Evolutionary conservation across 192 early-diverging fungal genomes (phyloP).

Genomic region (Entrophospora sp.): DNA sequence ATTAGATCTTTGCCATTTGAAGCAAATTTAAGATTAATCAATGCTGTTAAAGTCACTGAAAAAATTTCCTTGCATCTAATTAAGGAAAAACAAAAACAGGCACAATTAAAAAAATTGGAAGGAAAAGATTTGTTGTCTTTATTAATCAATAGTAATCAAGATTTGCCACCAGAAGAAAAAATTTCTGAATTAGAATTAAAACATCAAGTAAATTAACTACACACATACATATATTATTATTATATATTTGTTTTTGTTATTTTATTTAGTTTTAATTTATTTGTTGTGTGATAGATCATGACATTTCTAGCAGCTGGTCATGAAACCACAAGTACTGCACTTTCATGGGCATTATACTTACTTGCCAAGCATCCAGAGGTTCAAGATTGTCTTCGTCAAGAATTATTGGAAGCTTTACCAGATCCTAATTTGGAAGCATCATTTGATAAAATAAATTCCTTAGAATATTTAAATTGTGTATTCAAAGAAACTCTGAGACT

Average conservation of each 20-base stretch:
- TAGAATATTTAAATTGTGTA: slow-evolving; percentile 41
- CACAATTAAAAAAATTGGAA: slow-evolving; percentile 8
- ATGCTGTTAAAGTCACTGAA: slow-evolving; percentile 24
- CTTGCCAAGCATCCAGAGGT: slow-evolving; percentile 35
- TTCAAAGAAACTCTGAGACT: slow-evolving; percentile 41
- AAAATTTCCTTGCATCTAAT: slow-evolving; percentile 30
- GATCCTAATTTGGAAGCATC: slow-evolving; percentile 24
- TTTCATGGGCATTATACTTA: slow-evolving; percentile 45
- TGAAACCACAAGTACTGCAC: slow-evolving; percentile 40
- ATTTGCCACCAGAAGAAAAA: slow-evolving; percentile 27
- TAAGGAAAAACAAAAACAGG: slow-evolving; percentile 23
- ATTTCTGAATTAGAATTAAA: slow-evolving; percentile 38
- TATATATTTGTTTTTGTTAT: not conserved
- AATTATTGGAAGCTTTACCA: slow-evolving; percentile 34
- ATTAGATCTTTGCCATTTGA: slow-evolving; percentile 24
- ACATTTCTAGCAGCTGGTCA: slow-evolving; percentile 36
- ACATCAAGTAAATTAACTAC: slow-evolving; percentile 21
- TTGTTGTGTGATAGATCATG: not conserved
- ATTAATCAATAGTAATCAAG: slow-evolving; percentile 35
- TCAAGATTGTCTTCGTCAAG: slow-evolving; percentile 36
- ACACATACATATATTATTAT: not conserved
- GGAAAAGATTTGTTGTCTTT: slow-evolving; percentile 37
- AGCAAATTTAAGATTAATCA: not conserved
- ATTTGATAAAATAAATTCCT: slow-evolving; percentile 37
- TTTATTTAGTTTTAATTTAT: not conserved